Evolutionary conservation across 192 early-diverging fungal species (phyloP), one percentile per base, ranked within the genome.

Genomic region (Thamnidium elegans): DNA sequence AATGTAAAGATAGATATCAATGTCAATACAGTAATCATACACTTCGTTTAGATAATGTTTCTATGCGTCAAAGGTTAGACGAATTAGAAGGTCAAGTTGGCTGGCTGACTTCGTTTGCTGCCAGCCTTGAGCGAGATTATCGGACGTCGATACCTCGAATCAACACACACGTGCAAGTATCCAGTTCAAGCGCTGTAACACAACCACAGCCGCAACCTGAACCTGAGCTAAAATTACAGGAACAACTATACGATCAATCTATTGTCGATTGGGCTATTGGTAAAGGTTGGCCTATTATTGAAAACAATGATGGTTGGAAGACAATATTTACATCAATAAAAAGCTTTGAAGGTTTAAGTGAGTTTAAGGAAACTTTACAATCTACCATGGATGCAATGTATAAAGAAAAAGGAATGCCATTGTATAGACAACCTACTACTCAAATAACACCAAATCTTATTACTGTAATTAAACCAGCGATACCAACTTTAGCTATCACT

Each of bases 311-410:
- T n/a, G 46, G 20, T 4, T 31, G 19, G n/a, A 34, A 50, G 15
- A 39, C 47, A 19, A 67, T 51, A 32, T 32, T 60, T 11, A 52
- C 58, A n/a, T 50, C 48, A n/a, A 58, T 67, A 43, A 48, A 67
- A 20, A 59, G 50, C 11, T 43, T 67, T 9, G 58, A 52, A 31
- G 56, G 50, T 15, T 50, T 60, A 15, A 31, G 34, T 43, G 55
- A 59, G 1, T 6, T 39, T 6, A 39, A 39, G 9, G 36, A 39
- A 9, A 39, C 36, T 39, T 39, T 39, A 39, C 36, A 39, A 39
- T 10, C 5, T 10, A 39, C 36, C 5, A 39, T 39, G 36, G 9
- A 10, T 10, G 36, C 5, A 39, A 39, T 39, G 7, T 39, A 39
- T 10, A 39, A 39, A 39, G 36, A 39, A 39, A 39, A 39, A 39